These are phyloP conservation scores for Neonectria magnoliae DNA, from an alignment of 2,329 filamentous ascomycete genomes.

Conservation along the genomic window DNA sequence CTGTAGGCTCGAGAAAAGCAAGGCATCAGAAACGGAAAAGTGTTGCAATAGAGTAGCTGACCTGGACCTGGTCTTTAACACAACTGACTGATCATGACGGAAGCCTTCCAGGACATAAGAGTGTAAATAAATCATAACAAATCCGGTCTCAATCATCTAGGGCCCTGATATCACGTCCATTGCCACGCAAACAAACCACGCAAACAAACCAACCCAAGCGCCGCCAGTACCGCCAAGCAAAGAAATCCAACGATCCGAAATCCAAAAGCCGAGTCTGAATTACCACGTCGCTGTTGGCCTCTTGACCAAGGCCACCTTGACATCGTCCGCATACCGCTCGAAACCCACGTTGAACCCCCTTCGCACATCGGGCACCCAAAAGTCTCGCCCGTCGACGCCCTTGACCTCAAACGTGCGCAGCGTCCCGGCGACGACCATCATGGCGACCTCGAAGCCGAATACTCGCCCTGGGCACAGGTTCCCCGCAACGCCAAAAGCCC, in stretches of 20 bases:
- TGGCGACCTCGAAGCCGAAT: slow-evolving; percentile 44
- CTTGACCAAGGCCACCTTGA: slow-evolving; percentile 39
- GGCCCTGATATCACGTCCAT: neutral
- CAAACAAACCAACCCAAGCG: neutral
- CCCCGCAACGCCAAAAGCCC: slow-evolving; percentile 46
- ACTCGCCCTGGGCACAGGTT: slow-evolving; percentile 46
- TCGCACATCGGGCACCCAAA: slow-evolving; percentile 36
- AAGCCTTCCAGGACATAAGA: neutral
- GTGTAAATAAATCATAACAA: neutral
- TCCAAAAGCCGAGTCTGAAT: neutral
- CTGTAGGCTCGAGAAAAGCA: slow-evolving; percentile 12
- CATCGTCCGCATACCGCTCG: slow-evolving; percentile 43
- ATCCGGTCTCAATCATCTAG: neutral
- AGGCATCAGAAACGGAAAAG: neutral
- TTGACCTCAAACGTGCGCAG: slow-evolving; percentile 43
- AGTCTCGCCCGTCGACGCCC: slow-evolving; percentile 27
- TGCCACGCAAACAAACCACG: neutral
- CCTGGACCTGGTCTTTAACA: neutral
- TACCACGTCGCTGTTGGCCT: slow-evolving; percentile 7
- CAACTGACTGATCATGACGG: neutral
- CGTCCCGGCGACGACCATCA: slow-evolving; percentile 41
- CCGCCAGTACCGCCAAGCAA: neutral
- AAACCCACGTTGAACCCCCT: slow-evolving; percentile 45
- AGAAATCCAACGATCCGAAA: neutral
- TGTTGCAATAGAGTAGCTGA: neutral